Evolutionary conservation across 2,329 filamentous ascomycete genomes (phyloP).

Genomic region (Esteya vermicola): DNA sequence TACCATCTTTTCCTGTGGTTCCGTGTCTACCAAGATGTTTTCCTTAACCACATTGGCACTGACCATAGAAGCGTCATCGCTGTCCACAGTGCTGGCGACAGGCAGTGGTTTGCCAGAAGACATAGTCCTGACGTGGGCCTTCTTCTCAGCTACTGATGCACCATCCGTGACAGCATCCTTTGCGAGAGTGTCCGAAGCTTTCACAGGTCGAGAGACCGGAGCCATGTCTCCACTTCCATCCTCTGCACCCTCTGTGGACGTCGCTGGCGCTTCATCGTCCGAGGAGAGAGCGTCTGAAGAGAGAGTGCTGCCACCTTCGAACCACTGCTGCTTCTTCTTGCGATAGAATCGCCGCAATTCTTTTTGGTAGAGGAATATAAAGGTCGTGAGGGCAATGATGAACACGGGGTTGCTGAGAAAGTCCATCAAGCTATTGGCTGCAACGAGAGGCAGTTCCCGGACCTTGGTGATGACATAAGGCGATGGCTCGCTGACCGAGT

Average conservation of each 20-base stretch:
- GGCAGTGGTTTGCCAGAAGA: too few species aligned
- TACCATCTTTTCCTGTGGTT: too few species aligned
- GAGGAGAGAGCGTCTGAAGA: too few species aligned
- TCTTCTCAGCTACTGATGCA: too few species aligned
- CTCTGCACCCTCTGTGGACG: neutral
- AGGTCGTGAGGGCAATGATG: slow-evolving; percentile 28
- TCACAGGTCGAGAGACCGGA: too few species aligned
- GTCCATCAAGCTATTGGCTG: slow-evolving; percentile 34
- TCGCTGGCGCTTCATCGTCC: neutral
- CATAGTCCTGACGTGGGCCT: too few species aligned
- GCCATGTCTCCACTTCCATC: neutral
- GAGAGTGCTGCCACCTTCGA: neutral
- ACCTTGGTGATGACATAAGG: slow-evolving; percentile 33
- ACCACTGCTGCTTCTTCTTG: slow-evolving; percentile 7
- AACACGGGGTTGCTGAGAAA: slow-evolving; percentile 41
- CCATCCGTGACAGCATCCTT: too few species aligned
- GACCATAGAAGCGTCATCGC: too few species aligned
- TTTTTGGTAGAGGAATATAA: slow-evolving; percentile 25
- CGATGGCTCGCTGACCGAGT: slow-evolving; percentile 17
- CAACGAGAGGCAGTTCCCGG: slow-evolving; percentile 34
- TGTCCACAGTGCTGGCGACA: too few species aligned
- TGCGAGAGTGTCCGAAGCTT: too few species aligned
- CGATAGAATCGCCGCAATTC: slow-evolving; percentile 12
- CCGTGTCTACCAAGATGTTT: too few species aligned
- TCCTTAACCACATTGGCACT: too few species aligned